These are phyloP conservation scores for Trichosporon sp. DNA, from an alignment of 1,284 basidiomycete genomes.

Conservation along the genomic window DNA sequence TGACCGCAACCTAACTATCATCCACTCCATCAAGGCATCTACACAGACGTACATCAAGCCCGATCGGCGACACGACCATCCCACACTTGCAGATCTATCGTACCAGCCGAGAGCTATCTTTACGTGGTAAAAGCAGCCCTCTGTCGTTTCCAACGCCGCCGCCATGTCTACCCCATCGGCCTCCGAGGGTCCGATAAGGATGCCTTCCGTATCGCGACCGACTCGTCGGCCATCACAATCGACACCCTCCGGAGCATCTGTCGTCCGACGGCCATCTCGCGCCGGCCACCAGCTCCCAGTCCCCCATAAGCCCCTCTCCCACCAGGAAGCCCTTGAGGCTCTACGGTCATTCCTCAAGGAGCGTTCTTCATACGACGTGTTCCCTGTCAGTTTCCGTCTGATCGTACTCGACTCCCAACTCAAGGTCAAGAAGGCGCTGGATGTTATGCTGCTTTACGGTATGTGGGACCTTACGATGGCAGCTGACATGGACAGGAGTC, in stretches of 20 bases:
- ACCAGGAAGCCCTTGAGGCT: slow-evolving; percentile 66
- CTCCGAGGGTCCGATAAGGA: slow-evolving; percentile 5
- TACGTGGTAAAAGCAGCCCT: no score
- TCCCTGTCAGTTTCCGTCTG: slow-evolving; percentile 90
- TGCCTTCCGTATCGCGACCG: slow-evolving; percentile 15
- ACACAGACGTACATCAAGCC: neutral
- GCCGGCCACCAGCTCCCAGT: slow-evolving; percentile 36
- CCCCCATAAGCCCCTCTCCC: slow-evolving; percentile 43
- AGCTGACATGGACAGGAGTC: slow-evolving; percentile 59
- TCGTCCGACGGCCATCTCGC: slow-evolving; percentile 37
- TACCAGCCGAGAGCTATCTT: neutral
- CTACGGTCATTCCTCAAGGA: slow-evolving; percentile 79
- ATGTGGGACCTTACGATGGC: slow-evolving; percentile 23
- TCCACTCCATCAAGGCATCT: neutral
- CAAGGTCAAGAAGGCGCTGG: slow-evolving; percentile 86
- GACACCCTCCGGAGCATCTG: slow-evolving; percentile 3
- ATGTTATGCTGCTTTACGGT: slow-evolving; percentile 85
- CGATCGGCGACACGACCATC: neutral
- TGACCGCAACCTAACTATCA: neutral
- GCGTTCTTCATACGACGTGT: slow-evolving; percentile 86
- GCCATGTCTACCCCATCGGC: neutral
- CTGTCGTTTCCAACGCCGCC: neutral
- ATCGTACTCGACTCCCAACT: slow-evolving; percentile 94
- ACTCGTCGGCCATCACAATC: slow-evolving; percentile 18
- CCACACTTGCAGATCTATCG: neutral